Evolutionary conservation across 2,329 filamentous ascomycete species (phyloP).

Genomic region (Orbilia ellipsospora): DNA sequence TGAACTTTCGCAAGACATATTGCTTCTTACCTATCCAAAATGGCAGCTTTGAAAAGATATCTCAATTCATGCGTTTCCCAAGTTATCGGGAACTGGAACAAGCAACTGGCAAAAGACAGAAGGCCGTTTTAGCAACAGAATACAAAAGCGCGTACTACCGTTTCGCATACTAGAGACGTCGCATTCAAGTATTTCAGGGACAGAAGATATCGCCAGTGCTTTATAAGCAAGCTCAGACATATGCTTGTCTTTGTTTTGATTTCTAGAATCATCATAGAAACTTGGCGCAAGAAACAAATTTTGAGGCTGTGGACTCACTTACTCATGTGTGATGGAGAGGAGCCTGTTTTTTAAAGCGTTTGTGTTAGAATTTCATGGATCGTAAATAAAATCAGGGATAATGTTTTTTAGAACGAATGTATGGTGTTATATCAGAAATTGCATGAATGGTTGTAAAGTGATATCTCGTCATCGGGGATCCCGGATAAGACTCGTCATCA

Average conservation of each 20-base stretch:
- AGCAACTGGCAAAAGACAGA: too few relatives aligned
- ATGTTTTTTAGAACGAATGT: constrained; percentile 16
- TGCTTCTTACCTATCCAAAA: background rate
- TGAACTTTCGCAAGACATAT: background rate
- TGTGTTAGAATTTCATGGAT: too few relatives aligned
- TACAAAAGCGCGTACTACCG: background rate
- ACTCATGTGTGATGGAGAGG: background rate
- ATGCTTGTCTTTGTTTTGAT: constrained; percentile 60
- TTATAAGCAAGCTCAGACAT: constrained; percentile 57
- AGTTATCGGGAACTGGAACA: too few relatives aligned
- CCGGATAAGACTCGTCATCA: constrained; percentile 85
- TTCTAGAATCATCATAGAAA: constrained; percentile 34
- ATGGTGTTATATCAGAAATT: constrained; percentile 64
- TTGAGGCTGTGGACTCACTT: background rate
- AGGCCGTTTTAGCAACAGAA: background rate
- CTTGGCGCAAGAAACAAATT: constrained; percentile 18
- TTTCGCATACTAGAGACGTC: background rate
- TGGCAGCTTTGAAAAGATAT: too few relatives aligned
- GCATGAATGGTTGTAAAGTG: constrained; percentile 79
- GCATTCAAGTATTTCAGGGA: constrained; percentile 54
- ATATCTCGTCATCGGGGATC: constrained; percentile 75
- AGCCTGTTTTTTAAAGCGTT: too few relatives aligned
- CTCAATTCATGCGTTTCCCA: too few relatives aligned
- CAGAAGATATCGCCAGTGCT: constrained; percentile 54
- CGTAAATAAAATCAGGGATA: background rate